Evolutionary conservation across 371 early-diverging fungal species (phyloP), one percentile per base, ranked within the genome.

Genomic region (Mortierella polycephala): DNA sequence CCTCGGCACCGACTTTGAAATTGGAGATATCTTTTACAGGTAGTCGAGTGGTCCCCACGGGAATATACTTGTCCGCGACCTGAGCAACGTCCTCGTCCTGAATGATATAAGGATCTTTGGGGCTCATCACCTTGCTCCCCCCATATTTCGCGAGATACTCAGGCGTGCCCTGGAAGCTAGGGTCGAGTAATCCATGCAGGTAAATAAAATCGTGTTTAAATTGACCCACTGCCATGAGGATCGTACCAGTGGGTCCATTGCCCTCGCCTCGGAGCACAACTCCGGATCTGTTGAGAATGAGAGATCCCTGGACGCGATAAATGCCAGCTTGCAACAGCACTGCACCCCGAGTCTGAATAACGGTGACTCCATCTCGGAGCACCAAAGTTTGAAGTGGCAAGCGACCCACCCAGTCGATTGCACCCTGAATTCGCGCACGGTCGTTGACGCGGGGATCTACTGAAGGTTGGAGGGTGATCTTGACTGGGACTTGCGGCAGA

Each of bases 181-280:
- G 40, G 39, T 77, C 79, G 18, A 72, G 54, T 7, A 77, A 14
- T 0, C 72, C 73, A 20, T 77, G 46, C 41, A 77, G 11, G 42
- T 54, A 39, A 14, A 77, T 72, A 21, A 72, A 77, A 23, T 77
- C 79, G 21, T 77, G 72, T 42, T 54, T 56, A 49, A 72, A 77
- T 41, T 65, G 62, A 5, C 73, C 79, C 46, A 40, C 62, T 0
- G 79, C 73, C 42, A 65, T 62, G 20, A 71, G 13, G 13, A 69
- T 49, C 5, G 69, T 77, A 2, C 73, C 79, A 11, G 54, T 8
- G 11, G 67, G 61, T 1, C 69, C 62, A 49, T 76, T 76, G 14
- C 77, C 77, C 16, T 76, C 77, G 7, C 77, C 77, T 3, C 77
- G 64, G 7, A 76, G 55, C 3, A 68, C 71, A 11, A 76, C 77